Conservation (phyloP, 768 basidiomycete species). For the Mrakia gelida region DNA sequence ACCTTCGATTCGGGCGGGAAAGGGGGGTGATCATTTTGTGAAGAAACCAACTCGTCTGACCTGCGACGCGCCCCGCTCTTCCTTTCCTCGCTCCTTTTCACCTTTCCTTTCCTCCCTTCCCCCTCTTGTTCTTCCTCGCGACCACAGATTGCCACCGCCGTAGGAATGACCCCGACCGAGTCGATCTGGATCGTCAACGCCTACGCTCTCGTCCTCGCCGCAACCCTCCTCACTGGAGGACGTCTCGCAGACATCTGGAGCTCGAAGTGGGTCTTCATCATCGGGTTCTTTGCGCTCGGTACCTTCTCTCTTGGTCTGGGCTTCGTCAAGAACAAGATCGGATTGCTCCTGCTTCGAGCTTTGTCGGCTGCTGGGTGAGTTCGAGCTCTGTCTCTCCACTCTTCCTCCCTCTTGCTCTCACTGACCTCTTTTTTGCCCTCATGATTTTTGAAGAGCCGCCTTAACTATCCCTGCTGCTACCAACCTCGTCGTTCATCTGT, state of each 20-base stretch:
- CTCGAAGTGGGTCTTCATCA: conserved; percentile 40
- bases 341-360: conserved; percentile 42
- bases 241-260: conserved; percentile 40
- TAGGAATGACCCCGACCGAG: background rate
- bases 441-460: conserved; percentile 36
- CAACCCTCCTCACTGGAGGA: conserved; percentile 38
- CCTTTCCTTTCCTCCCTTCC: background rate
- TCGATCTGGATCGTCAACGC: conserved; percentile 18
- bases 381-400: too few relatives aligned
- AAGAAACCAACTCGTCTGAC: too few relatives aligned
- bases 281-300: conserved; percentile 40
- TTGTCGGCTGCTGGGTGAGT: conserved; percentile 33
- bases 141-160: background rate
- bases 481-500: conserved; percentile 34
- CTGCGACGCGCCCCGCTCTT: too few relatives aligned
- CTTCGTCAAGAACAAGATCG: conserved; percentile 40
- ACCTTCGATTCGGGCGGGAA: too few relatives aligned
- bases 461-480: conserved; percentile 36
- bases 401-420: too few relatives aligned
- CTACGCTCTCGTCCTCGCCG: conserved; percentile 34
- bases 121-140: background rate
- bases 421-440: too few relatives aligned
- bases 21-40: too few relatives aligned
- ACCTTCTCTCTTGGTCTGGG: conserved; percentile 42
- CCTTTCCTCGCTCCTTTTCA: too few relatives aligned